Percentiles rank a stretch among this genome's conserved stretches.
Evolutionary conservation across 2,329 filamentous ascomycete species (phyloP).

Genomic region (Dryadomyces quercivorus): DNA sequence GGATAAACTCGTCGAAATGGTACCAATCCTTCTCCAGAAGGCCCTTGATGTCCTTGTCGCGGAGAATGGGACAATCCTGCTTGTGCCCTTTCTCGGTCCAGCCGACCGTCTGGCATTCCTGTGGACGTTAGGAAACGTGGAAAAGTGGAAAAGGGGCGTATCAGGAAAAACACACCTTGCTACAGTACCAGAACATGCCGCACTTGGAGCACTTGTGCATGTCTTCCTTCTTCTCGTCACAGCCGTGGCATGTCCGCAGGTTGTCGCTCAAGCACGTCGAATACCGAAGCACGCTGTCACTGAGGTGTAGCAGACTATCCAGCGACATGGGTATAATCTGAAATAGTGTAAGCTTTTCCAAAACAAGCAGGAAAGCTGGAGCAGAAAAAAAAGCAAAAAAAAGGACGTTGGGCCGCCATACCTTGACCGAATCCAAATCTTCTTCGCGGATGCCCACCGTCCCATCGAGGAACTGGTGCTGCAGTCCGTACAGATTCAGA

Average conservation of each 20-base stretch:
- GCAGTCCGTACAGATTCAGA: not conserved
- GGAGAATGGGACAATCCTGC: not conserved
- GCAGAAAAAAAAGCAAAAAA: not conserved
- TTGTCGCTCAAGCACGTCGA: not conserved
- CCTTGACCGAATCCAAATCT: not conserved
- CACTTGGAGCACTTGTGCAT: conserved; percentile 1
- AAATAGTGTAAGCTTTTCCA: not conserved
- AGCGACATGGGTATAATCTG: conserved; percentile 2
- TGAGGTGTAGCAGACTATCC: not conserved
- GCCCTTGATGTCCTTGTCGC: not conserved
- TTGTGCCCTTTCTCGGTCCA: conserved; percentile 2
- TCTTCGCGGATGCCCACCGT: not conserved
- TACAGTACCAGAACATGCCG: conserved; percentile 4
- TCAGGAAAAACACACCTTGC: not conserved
- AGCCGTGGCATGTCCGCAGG: not conserved
- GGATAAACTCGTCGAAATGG: not conserved
- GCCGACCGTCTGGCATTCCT: conserved; percentile 1
- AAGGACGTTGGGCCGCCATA: not conserved
- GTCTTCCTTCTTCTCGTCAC: not conserved
- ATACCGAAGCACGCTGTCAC: not conserved
- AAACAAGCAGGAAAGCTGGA: no score
- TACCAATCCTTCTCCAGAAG: conserved; percentile 1
- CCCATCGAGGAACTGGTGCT: not conserved
- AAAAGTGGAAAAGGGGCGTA: not conserved
- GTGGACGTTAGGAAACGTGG: not conserved